These are phyloP conservation scores for Cystobasidiaceae sp. DNA, from an alignment of 1,284 basidiomycete species.

Conservation along the genomic window DNA sequence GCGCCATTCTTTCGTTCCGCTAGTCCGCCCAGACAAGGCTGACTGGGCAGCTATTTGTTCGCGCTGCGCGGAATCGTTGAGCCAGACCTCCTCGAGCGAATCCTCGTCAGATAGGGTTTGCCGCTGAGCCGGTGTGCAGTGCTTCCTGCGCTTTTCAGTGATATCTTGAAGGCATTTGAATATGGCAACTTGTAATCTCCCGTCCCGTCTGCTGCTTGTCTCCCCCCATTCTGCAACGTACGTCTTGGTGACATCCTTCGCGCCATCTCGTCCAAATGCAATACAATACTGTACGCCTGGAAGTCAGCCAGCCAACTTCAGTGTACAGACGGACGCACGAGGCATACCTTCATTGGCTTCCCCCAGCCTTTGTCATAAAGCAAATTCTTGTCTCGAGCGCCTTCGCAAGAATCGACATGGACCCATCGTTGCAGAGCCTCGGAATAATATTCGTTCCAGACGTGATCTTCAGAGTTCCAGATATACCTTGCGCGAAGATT, in stretches of 20 bases:
- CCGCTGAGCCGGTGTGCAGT: background rate
- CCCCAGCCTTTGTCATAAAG: conserved; percentile 52
- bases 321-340: background rate
- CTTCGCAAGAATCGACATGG: conserved; percentile 52
- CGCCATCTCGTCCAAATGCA: conserved; percentile 49
- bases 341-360: conserved; percentile 47
- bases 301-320: background rate
- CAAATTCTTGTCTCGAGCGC: conserved; percentile 48
- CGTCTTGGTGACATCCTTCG: conserved; percentile 49
- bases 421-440: conserved; percentile 48
- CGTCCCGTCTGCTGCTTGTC: background rate
- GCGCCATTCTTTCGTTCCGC: conserved; percentile 29
- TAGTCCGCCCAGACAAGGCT: conserved; percentile 7
- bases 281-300: conserved; percentile 45
- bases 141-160: background rate
- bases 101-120: background rate
- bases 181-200: background rate
- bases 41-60: background rate
- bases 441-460: conserved; percentile 51
- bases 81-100: conserved; percentile 6
- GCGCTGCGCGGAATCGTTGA: background rate
- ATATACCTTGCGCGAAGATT: conserved; percentile 50
- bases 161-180: background rate
- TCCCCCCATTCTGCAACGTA: conserved; percentile 48
- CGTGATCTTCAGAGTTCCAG: conserved; percentile 52